Conservation (phyloP, 352 stramenopile species). For the Peronospora belbahrii region DNA sequence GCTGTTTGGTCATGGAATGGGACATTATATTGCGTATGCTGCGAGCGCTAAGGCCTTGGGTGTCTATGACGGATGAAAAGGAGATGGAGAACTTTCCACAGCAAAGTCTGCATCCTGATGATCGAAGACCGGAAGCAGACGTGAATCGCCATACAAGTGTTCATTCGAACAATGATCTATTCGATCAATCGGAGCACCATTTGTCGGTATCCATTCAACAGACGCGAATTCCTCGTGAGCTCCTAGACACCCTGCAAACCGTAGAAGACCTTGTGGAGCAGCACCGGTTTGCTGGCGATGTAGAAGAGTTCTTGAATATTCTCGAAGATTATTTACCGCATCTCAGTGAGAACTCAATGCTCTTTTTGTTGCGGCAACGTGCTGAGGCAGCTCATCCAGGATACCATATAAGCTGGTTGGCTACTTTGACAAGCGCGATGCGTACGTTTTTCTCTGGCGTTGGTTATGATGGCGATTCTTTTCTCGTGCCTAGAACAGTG, state of each 20-base stretch:
- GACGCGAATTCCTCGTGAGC: conserved; percentile 64
- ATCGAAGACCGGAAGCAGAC: conserved; percentile 6
- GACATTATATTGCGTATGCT: conserved; percentile 82
- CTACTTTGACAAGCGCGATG: conserved; percentile 45
- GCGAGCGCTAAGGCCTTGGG: conserved; percentile 50
- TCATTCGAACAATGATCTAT: conserved; percentile 6
- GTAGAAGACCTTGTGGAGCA: conserved; percentile 66
- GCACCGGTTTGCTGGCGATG: conserved; percentile 53
- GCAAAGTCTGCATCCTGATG: conserved; percentile 5
- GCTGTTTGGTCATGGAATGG: conserved; percentile 66
- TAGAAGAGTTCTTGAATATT: conserved; percentile 67
- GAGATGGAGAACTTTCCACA: conserved; percentile 22
- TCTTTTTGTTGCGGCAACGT: conserved; percentile 53
- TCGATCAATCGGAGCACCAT: conserved; percentile 21
- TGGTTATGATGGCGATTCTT: conserved; percentile 20
- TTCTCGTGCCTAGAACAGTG: conserved; percentile 37
- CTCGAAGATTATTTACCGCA: conserved; percentile 65
- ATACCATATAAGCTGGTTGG: conserved; percentile 59
- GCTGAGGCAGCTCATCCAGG: conserved; percentile 60
- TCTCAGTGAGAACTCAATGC: conserved; percentile 45
- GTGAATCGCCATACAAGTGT: conserved; percentile 9
- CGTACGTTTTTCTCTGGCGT: conserved; percentile 50
- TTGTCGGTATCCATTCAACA: conserved; percentile 53
- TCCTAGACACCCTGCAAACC: conserved; percentile 67
- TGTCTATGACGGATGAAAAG: conserved; percentile 43